phyloP scores from a whole-genome alignment of 371 early-diverging fungal species.

The Batkoa obscura region DNA sequence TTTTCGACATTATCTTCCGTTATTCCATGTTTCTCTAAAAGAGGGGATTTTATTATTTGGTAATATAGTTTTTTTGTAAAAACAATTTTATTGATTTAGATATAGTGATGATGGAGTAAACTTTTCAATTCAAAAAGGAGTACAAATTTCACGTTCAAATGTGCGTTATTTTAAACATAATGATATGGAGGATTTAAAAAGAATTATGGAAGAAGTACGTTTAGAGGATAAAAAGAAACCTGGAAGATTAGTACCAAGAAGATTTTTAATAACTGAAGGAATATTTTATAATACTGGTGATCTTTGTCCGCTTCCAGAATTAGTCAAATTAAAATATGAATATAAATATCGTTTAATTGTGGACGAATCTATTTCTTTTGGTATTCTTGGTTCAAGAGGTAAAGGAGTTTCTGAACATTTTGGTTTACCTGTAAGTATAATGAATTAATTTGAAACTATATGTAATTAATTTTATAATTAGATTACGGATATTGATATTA shows the following conservation, averaged over 20 bases:
- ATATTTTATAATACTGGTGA: constrained; percentile 89
- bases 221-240: constrained; percentile 32
- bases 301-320: constrained; percentile 62
- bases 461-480: not conserved
- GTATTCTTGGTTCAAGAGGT: constrained; percentile 79
- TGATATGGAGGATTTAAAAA: constrained; percentile 87
- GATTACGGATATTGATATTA: constrained; percentile 65
- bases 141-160: constrained; percentile 72
- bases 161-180: constrained; percentile 89
- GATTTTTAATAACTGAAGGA: constrained; percentile 94
- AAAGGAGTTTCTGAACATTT: constrained; percentile 79
- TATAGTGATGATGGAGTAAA: constrained; percentile 66
- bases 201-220: constrained; percentile 57
- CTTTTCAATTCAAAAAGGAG: constrained; percentile 82
- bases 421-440: constrained; percentile 30
- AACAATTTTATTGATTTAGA: not conserved
- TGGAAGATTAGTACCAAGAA: constrained; percentile 61
- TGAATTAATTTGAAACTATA: not conserved
- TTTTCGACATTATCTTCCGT: constrained; percentile 87
- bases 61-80: constrained; percentile 20
- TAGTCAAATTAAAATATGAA: constrained; percentile 80
- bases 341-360: constrained; percentile 95
- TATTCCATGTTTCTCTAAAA: constrained; percentile 95
- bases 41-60: constrained; percentile 90
- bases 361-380: constrained; percentile 92